Percentiles rank a stretch among this genome's conserved stretches.
Conservation (phyloP, 139 green algal genomes). For the Penium margaritaceum region DNA sequence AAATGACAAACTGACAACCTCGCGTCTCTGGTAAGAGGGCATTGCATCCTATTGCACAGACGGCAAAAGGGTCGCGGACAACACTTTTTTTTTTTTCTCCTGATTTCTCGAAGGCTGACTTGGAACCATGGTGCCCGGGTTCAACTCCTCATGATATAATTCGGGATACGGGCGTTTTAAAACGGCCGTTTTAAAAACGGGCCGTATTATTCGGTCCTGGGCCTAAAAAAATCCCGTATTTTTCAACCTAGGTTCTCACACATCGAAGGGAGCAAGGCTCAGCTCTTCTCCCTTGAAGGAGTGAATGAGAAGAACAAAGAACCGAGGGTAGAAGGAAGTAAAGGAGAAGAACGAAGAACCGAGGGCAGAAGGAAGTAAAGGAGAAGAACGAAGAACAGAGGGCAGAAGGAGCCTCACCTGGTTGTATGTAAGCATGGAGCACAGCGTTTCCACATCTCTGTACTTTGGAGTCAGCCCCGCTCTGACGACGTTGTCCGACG, state of each 20-base stretch:
- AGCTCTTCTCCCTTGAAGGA: not conserved
- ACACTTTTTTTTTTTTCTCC: no score
- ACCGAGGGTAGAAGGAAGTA: not conserved
- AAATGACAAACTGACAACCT: no score
- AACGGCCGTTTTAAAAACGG: no score
- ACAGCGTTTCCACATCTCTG: slow-evolving; percentile 70
- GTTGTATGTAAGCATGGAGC: slow-evolving; percentile 81
- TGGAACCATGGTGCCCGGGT: no score
- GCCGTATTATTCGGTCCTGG: no score
- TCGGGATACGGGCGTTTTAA: no score
- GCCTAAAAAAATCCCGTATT: not conserved
- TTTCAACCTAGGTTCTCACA: not conserved
- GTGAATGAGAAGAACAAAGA: not conserved
- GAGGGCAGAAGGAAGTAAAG: not conserved
- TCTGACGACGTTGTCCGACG: slow-evolving; percentile 91
- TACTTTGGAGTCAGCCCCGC: slow-evolving; percentile 93
- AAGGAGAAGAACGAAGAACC: not conserved
- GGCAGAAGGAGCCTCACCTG: slow-evolving; percentile 30
- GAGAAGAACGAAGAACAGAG: not conserved
- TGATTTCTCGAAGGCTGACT: no score
- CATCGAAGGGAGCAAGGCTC: not conserved
- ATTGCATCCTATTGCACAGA: no score
- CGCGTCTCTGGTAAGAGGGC: no score
- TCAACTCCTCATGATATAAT: no score
- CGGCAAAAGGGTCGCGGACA: no score